Conservation (phyloP, 1,139 yeast genomes). For the Wickerhamomyces sp. region DNA sequence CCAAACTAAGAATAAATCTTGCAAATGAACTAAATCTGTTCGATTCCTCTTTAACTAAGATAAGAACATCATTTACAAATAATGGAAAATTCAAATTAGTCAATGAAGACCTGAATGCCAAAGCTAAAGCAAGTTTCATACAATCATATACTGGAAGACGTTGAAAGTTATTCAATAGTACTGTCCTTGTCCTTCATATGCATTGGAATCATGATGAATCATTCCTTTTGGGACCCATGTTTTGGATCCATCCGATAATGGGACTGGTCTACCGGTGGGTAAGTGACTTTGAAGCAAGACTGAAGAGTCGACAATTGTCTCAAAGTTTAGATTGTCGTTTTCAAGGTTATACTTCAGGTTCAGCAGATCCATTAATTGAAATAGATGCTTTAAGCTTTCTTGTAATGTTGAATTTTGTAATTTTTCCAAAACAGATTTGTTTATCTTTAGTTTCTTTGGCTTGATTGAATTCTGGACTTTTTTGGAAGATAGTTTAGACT, state of each 20-base stretch:
- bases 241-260: slow-evolving; percentile 9
- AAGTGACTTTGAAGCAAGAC: slow-evolving; percentile 11
- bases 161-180: slow-evolving; percentile 6
- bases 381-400: slow-evolving; percentile 8
- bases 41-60: slow-evolving; percentile 20
- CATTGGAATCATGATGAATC: neutral
- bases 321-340: slow-evolving; percentile 20
- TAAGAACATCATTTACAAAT: slow-evolving; percentile 31
- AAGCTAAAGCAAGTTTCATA: slow-evolving; percentile 31
- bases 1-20: slow-evolving; percentile 26
- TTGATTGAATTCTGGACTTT: neutral
- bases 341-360: slow-evolving; percentile 19
- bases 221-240: slow-evolving; percentile 15
- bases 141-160: slow-evolving; percentile 19
- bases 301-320: slow-evolving; percentile 5
- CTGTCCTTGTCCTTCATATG: slow-evolving; percentile 2
- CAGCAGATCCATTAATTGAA: slow-evolving; percentile 13
- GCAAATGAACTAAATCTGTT: slow-evolving; percentile 17
- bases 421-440: slow-evolving; percentile 7
- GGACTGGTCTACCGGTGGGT: slow-evolving; percentile 22
- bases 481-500: slow-evolving; percentile 11
- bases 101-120: slow-evolving; percentile 27
- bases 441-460: slow-evolving; percentile 9
- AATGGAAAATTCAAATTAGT: slow-evolving; percentile 36
- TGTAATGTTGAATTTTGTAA: slow-evolving; percentile 4